Base-by-base conservation (phyloP, 345 rosid species). In the Citrus glauca region DNA sequence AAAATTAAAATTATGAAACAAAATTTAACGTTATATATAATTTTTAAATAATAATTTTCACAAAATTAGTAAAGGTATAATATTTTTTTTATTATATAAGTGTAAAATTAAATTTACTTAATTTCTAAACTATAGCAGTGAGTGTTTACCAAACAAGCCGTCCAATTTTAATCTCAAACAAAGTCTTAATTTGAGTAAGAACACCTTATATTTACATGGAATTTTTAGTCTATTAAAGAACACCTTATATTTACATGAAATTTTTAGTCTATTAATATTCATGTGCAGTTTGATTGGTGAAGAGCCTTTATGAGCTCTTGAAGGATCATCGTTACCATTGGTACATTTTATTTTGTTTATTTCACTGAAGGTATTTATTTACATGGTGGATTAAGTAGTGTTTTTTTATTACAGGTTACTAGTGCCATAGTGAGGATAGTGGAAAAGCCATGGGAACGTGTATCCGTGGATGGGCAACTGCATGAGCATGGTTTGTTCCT, bases 391-490 rank as follows among this genome's bases (percentile, higher is more conserved):
- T 71, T 68, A 37, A 27, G 40, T 2, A 7, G 19, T 28, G 32
- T 32, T 28, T 28, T 60, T n/a, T 22, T 60, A 72, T 73, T 69
- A 48, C 59, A 96, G 99, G 99, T 96, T 62, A 88, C 78, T 75
- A 80, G 94, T 73, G 94, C 94, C 59, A 82, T 89, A 17, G 88
- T 94, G 32, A 92, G 71, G 69, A 84, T 96, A 78, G 92, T 85
- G 82, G 99, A 96, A 87, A 94, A 94, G 86, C 98, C 97, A 1
- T 96, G 99, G 99, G 97, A 94, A 78, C 97, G 98, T 6, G 91
- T 90, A 10, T 32, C 8, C 33, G 56, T 96, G 8, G 86, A 88
- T 50, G 93, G 93, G 32, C 89, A 94, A 73, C 92, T 87, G 7
- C 98, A 96, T 79, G 78, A 87, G 65, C 99, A 96, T 77, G 99